A percentile compares a stretch with the other conserved stretches of the same genome.
These are phyloP conservation scores for Acorus gramineus DNA, from an alignment of 106 monocot species.

Conservation along the genomic window DNA sequence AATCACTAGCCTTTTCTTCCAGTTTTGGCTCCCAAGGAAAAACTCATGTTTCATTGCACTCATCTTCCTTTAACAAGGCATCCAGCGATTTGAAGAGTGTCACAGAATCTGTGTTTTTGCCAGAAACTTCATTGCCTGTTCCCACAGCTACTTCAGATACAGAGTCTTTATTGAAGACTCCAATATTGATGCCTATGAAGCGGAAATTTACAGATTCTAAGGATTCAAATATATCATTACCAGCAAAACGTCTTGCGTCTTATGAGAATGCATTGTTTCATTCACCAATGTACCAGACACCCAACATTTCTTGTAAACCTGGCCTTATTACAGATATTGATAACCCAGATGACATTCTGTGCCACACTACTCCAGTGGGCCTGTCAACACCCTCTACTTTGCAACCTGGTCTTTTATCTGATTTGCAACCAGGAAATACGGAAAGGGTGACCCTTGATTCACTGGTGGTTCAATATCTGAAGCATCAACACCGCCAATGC, in stretches of 20 bases:
- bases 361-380: conserved; percentile 22
- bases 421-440: conserved; percentile 32
- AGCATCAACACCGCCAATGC: conserved; percentile 95
- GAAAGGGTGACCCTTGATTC: conserved; percentile 92
- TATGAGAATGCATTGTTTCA: conserved; percentile 22
- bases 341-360: conserved; percentile 33
- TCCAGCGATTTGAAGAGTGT: conserved; percentile 17
- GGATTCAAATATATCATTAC: conserved; percentile 28
- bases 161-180: conserved; percentile 36
- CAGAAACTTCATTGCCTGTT: conserved; percentile 15
- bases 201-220: conserved; percentile 60
- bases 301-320: conserved; percentile 27
- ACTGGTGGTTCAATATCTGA: conserved; percentile 90
- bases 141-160: conserved; percentile 20
- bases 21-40: conserved; percentile 16
- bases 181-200: conserved; percentile 74
- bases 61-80: conserved; percentile 13
- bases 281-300: conserved; percentile 39
- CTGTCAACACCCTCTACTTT: conserved; percentile 12
- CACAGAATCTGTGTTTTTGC: not conserved
- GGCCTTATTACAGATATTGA: conserved; percentile 15
- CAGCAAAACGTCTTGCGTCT: conserved; percentile 40
- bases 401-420: conserved; percentile 17
- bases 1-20: conserved; percentile 39
- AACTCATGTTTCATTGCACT: conserved; percentile 11